Base-by-base conservation (phyloP, 2,329 filamentous ascomycete species). In the Botrytis galanthina region DNA sequence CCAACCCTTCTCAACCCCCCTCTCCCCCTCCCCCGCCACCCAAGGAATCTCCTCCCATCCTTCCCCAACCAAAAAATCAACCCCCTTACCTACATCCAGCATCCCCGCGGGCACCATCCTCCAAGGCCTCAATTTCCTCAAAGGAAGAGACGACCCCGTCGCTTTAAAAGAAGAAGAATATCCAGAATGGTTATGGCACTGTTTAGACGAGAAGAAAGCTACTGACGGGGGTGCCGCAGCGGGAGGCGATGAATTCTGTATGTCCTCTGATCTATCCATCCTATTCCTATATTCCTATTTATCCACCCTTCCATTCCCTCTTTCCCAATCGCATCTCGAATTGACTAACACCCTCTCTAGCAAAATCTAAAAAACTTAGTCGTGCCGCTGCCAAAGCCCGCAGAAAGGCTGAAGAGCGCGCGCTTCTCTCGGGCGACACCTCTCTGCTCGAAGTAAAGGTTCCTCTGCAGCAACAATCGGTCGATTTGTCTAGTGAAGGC, bases 361-460 rank as follows among this genome's bases (percentile, higher is more conserved):
- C 92, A 74, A 96, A 96, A 88, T 95, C 92, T 42, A 94, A 93
- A 82, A 95, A 95, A 81, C 90, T 94, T 82, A 90, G 93, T 74
- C 87, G 89, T 73, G 81, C 91, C 72, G 93, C 93, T 14, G 89
- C 90, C 60, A 94, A 90, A 83, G 86, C 86, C 82, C 86, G 87
- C 80, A 86, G 88, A 73, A 81, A 83, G 37, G 78, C 85, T 35
- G 88, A 92, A 84, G 83, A 87, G 81, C 82, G 86, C 83, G 80
- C 93, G 80, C 82, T 90, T 80, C 87, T 90, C 72, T 85, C 89
- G 69, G 89, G 91, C 80, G 88, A 94, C 83, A 83, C 92, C 26
- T 89, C 89, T 71, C 86, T 89, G 44, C 83, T 93, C 61, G 87
- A 85, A 64, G 88, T 89, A 81, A 91, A 94, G 84, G 84, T 96